phyloP scores from a whole-genome alignment of 257 asterid genomes.

The Solanum chilense region DNA sequence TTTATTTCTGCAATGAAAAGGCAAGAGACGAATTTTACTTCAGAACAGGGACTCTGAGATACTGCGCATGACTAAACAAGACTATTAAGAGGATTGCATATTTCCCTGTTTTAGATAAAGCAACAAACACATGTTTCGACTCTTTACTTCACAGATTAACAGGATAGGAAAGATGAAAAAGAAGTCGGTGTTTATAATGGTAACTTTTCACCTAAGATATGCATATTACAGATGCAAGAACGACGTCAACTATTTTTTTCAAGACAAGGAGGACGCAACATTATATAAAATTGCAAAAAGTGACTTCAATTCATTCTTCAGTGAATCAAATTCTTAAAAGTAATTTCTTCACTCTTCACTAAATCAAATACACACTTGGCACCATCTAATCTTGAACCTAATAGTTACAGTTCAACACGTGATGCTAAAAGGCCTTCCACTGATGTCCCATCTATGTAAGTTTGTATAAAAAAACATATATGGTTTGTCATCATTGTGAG shows the following conservation, averaged over 20 bases:
- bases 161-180: neutral
- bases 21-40: neutral
- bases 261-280: neutral
- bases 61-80: neutral
- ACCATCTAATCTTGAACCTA: neutral
- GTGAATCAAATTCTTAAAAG: neutral
- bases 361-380: neutral
- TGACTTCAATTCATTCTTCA: neutral
- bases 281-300: neutral
- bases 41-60: neutral
- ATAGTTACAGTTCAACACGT: neutral
- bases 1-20: conserved; percentile 62
- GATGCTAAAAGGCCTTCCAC: neutral
- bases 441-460: neutral
- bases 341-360: neutral
- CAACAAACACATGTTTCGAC: neutral
- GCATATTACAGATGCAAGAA: neutral
- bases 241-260: neutral
- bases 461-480: neutral
- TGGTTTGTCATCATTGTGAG: neutral
- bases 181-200: neutral
- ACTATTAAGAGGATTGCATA: neutral
- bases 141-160: neutral
- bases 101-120: neutral
- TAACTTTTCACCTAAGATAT: neutral